These are phyloP conservation scores for Tetraselmis chui DNA, from an alignment of 139 green algal species.

Conservation along the genomic window DNA sequence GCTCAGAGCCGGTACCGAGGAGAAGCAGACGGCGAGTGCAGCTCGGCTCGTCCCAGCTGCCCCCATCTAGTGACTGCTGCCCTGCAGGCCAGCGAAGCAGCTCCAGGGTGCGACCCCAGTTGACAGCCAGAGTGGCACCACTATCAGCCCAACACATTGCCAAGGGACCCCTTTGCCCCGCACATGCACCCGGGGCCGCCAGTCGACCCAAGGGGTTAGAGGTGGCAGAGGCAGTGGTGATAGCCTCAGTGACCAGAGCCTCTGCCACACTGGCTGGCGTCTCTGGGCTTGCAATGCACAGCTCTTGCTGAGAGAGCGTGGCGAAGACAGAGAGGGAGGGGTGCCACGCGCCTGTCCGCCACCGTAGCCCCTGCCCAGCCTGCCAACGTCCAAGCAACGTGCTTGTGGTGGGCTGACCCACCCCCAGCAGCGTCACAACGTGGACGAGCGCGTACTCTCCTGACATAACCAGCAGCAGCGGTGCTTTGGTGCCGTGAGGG, in stretches of 20 bases:
- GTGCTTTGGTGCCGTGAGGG: too few relatives aligned
- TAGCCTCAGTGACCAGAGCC: not conserved
- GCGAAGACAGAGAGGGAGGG: not conserved
- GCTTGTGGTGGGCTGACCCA: too few relatives aligned
- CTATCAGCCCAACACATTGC: not conserved
- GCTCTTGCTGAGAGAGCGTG: not conserved
- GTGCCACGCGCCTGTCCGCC: not conserved
- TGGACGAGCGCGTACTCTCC: not conserved
- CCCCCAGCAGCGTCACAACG: not conserved
- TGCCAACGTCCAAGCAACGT: not conserved
- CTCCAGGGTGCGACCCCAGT: not conserved
- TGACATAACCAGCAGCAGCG: not conserved
- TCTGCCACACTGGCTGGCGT: too few relatives aligned
- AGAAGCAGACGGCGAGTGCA: not conserved
- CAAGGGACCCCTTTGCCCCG: too few relatives aligned
- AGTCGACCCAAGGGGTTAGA: not conserved
- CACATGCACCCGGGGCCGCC: not conserved
- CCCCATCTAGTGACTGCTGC: too few relatives aligned
- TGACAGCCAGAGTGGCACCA: not conserved
- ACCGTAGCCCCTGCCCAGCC: not conserved
- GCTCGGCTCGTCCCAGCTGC: not conserved
- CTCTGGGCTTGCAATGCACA: not conserved
- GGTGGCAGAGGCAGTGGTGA: too few relatives aligned
- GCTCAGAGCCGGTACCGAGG: not conserved
- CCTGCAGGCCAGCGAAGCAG: not conserved